A percentile compares a stretch with the other conserved stretches of the same genome.
Conservation (phyloP, 371 early-diverging fungal genomes). For the Mortierella sp. region DNA sequence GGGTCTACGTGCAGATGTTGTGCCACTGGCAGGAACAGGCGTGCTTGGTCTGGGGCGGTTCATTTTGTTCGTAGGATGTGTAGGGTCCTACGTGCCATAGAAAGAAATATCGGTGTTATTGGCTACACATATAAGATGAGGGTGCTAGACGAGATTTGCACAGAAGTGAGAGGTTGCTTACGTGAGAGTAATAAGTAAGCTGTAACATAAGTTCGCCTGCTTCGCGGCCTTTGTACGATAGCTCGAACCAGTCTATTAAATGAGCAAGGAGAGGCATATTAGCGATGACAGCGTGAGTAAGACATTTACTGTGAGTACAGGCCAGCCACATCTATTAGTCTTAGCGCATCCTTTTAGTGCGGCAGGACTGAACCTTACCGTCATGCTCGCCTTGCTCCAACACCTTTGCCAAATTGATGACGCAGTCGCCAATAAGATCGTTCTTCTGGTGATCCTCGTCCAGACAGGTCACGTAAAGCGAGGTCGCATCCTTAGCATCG, state of each 20-base stretch:
- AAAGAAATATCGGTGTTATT: too few relatives aligned
- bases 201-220: slow-evolving; percentile 70
- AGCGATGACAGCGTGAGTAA: neutral
- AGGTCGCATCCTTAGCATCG: slow-evolving; percentile 50
- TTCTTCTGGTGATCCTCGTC: slow-evolving; percentile 60
- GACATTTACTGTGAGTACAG: neutral
- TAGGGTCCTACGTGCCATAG: slow-evolving; percentile 27
- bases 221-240: slow-evolving; percentile 60
- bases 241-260: slow-evolving; percentile 65
- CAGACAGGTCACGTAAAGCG: slow-evolving; percentile 47
- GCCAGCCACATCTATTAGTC: neutral
- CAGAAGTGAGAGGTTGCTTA: slow-evolving; percentile 44
- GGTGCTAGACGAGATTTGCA: too few relatives aligned
- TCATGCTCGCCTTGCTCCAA: slow-evolving; percentile 75
- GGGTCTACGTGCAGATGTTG: slow-evolving; percentile 22
- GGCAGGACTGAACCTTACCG: too few relatives aligned
- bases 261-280: neutral
- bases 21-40: slow-evolving; percentile 6
- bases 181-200: slow-evolving; percentile 68
- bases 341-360: neutral
- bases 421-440: slow-evolving; percentile 73
- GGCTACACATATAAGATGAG: too few relatives aligned
- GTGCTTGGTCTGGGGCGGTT: slow-evolving; percentile 17
- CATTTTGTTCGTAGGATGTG: slow-evolving; percentile 21
- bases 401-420: slow-evolving; percentile 71